These are phyloP conservation scores for Cyclotella sp. DNA, from an alignment of 108 stramenopile species.

Conservation along the genomic window DNA sequence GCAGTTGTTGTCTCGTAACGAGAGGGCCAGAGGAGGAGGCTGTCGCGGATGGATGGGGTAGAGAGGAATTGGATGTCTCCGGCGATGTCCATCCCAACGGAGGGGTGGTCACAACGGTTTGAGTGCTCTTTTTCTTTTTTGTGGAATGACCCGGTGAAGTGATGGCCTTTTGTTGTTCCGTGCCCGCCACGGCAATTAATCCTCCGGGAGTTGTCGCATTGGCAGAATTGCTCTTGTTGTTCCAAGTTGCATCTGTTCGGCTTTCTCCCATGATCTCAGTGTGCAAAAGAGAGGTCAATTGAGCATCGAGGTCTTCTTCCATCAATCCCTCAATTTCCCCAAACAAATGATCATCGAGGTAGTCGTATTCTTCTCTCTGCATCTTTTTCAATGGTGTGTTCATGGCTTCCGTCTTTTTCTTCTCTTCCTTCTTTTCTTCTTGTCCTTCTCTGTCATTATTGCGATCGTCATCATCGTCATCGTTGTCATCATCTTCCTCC, in stretches of 20 bases:
- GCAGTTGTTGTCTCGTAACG: slow-evolving; percentile 64
- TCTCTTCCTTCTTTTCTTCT: slow-evolving; percentile 6
- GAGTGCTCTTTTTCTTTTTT: slow-evolving; percentile 52
- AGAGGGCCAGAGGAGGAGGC: slow-evolving; percentile 8
- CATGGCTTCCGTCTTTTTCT: background rate
- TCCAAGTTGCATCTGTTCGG: background rate
- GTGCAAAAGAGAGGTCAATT: slow-evolving; percentile 64
- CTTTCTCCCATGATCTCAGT: background rate
- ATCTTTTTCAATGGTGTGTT: background rate
- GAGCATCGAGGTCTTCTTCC: slow-evolving; percentile 89
- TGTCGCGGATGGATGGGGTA: background rate
- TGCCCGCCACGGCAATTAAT: slow-evolving; percentile 32
- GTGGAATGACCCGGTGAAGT: slow-evolving; percentile 48
- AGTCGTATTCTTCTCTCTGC: slow-evolving; percentile 1
- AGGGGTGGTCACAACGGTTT: slow-evolving; percentile 47
- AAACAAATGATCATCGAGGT: slow-evolving; percentile 33
- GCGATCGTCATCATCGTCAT: no score
- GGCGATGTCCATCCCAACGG: slow-evolving; percentile 22
- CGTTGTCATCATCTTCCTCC: no score
- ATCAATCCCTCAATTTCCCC: slow-evolving; percentile 74
- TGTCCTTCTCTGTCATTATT: background rate
- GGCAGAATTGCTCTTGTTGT: background rate
- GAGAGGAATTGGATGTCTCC: slow-evolving; percentile 7
- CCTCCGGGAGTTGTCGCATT: background rate
- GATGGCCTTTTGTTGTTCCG: slow-evolving; percentile 44